A percentile compares a stretch with the other conserved stretches of the same genome.
These are phyloP conservation scores for Trypanosoma lewisi DNA, from an alignment of 208 protist species.

Conservation along the genomic window DNA sequence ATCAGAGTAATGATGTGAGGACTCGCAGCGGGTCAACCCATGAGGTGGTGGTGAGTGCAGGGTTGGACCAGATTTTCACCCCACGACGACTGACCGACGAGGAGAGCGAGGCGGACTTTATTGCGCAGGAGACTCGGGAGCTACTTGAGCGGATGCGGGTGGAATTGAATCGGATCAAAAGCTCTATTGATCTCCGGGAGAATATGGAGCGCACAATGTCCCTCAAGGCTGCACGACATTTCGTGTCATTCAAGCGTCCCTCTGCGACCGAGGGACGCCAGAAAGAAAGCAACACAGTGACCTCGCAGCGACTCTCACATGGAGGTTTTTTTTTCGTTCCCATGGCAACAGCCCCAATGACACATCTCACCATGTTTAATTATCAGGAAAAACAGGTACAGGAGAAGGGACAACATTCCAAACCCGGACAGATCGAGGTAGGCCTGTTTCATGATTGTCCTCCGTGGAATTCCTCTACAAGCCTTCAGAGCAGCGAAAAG, in stretches of 20 bases:
- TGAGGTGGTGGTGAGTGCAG: background rate
- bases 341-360: constrained; percentile 31
- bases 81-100: constrained; percentile 12
- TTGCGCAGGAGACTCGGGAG: constrained; percentile 20
- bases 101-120: constrained; percentile 13
- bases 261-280: background rate
- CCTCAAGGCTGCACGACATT: constrained; percentile 8
- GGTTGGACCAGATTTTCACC: background rate
- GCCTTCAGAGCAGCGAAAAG: constrained; percentile 10
- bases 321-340: constrained; percentile 28
- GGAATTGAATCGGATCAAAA: constrained; percentile 24
- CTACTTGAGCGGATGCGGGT: constrained; percentile 30
- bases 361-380: constrained; percentile 12
- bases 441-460: background rate
- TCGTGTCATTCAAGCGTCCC: background rate
- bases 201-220: constrained; percentile 24
- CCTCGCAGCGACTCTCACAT: background rate
- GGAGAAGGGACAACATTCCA: background rate
- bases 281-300: background rate
- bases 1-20: background rate
- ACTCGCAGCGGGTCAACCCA: background rate
- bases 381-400: background rate
- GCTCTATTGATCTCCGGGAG: constrained; percentile 21
- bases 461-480: constrained; percentile 20
- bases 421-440: background rate